Base-by-base conservation (phyloP, 2,329 filamentous ascomycete species). In the Fusarium sp. region DNA sequence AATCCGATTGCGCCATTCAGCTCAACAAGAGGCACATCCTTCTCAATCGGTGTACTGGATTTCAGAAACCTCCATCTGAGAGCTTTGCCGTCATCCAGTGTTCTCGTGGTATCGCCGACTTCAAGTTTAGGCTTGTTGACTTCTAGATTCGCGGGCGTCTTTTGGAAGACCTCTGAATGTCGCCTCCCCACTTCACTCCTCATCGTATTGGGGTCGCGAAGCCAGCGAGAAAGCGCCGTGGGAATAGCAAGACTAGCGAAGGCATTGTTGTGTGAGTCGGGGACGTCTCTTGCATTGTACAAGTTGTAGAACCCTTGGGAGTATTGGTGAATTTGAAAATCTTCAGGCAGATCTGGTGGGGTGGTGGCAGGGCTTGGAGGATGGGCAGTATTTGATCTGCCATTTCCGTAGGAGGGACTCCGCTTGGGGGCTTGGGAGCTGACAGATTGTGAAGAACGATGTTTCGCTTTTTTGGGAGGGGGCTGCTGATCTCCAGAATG, bases 381-480 rank as follows among this genome's bases (percentile, higher is more conserved):
- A 80, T 91, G 85, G 74, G 83, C 80, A 78, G 86, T 74, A 83
- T 90, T 79, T 77, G 85, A 68, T 82, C 90, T 80, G 82, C 89
- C 78, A 77, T 91, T 93, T 58, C 87, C 85, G 64, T 90, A 87
- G 4, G 87, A 87, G 58, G 92, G 87, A 62, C 89, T 89, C 63
- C 90, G 87, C 74, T 91, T 89, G 46, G 87, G 83, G 27, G 88
- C 85, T 53, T 91, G 84, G n/a, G 91, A 91, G 73, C 89, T 90
- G 69, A 93, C 83, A 2, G 94, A 97, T 62, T 91, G 90, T 32
- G 90, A 94, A 1, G 92, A 81, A 69, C 92, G 92, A 82, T 98
- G 95, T 80, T 97, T 98, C 3, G 91, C 79, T 75, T 94, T 94
- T 80, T 97, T 98, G 41, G 89, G 79, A 4, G 91, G 88, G 45